These are phyloP conservation scores for Uncinocarpus reesii DNA, from an alignment of 2,329 filamentous ascomycete species.

Conservation along the genomic window DNA sequence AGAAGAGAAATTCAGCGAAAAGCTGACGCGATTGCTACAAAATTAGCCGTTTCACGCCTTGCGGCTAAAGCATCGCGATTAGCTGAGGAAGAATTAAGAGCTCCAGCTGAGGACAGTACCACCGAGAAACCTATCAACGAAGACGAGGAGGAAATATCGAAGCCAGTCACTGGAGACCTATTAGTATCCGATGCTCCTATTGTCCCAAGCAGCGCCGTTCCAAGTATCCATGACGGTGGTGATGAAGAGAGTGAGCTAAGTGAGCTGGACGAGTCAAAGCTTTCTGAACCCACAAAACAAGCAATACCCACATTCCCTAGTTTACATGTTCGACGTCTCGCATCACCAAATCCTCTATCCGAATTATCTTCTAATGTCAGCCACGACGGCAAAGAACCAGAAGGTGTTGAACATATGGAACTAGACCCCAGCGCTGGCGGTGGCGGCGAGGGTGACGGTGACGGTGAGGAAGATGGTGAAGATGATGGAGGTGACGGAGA, in stretches of 20 bases:
- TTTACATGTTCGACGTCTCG: constrained; percentile 10
- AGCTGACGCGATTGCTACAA: constrained; percentile 47
- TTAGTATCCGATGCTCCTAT: constrained; percentile 35
- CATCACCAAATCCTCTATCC: constrained; percentile 17
- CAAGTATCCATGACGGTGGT: constrained; percentile 54
- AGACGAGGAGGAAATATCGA: background rate
- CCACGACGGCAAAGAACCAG: constrained; percentile 11
- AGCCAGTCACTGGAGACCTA: background rate
- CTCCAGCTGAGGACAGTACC: background rate
- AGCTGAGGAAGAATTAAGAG: constrained; percentile 13
- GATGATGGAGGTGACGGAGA: background rate
- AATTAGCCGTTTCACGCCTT: constrained; percentile 19
- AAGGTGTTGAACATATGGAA: background rate
- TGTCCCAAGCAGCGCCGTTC: constrained; percentile 44
- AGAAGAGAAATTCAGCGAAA: constrained; percentile 49
- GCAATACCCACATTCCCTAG: constrained; percentile 13
- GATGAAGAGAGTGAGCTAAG: constrained; percentile 62
- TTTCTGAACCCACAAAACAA: constrained; percentile 8
- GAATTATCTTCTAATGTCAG: constrained; percentile 17
- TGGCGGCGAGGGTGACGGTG: background rate
- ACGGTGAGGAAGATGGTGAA: background rate
- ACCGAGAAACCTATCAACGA: constrained; percentile 2
- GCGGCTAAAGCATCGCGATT: constrained; percentile 9
- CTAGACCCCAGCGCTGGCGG: background rate
- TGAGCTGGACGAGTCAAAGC: constrained; percentile 47